Evolutionary conservation across 108 stramenopile species (phyloP).

Genomic region (Cyclotella atomus): DNA sequence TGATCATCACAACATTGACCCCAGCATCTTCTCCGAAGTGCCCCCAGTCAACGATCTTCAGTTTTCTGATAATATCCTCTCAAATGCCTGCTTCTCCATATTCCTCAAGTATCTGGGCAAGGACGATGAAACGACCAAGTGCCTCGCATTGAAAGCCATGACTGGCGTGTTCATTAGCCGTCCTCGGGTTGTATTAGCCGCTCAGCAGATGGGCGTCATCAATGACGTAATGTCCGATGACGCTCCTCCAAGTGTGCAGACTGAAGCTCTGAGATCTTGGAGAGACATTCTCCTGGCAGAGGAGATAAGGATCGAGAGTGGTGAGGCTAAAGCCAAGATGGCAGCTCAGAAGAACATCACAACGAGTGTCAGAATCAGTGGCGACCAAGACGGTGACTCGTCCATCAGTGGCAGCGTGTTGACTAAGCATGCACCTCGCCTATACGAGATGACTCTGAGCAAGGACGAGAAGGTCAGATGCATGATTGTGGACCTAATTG

Average conservation of each 20-base stretch:
- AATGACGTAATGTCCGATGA: slow-evolving; percentile 54
- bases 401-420: slow-evolving; percentile 83
- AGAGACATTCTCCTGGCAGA: slow-evolving; percentile 78
- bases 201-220: slow-evolving; percentile 75
- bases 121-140: slow-evolving; percentile 67
- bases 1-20: slow-evolving; percentile 44
- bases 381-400: slow-evolving; percentile 90
- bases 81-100: slow-evolving; percentile 62
- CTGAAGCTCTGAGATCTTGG: slow-evolving; percentile 78
- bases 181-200: slow-evolving; percentile 75
- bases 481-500: slow-evolving; percentile 75
- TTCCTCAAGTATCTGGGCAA: slow-evolving; percentile 66
- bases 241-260: slow-evolving; percentile 59
- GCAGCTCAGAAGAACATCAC: slow-evolving; percentile 68
- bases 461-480: slow-evolving; percentile 62
- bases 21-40: slow-evolving; percentile 18
- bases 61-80: slow-evolving; percentile 34
- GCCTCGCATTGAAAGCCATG: slow-evolving; percentile 74
- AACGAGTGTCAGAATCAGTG: slow-evolving; percentile 77
- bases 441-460: slow-evolving; percentile 74
- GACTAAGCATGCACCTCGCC: slow-evolving; percentile 70
- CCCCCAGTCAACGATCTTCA: slow-evolving; percentile 20
- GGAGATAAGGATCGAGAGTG: slow-evolving; percentile 83
- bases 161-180: slow-evolving; percentile 78
- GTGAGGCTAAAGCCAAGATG: slow-evolving; percentile 79